Evolutionary conservation across 2,329 filamentous ascomycete genomes (phyloP), one percentile per base, ranked within the genome.

Genomic region (Epichloe coenophiala): DNA sequence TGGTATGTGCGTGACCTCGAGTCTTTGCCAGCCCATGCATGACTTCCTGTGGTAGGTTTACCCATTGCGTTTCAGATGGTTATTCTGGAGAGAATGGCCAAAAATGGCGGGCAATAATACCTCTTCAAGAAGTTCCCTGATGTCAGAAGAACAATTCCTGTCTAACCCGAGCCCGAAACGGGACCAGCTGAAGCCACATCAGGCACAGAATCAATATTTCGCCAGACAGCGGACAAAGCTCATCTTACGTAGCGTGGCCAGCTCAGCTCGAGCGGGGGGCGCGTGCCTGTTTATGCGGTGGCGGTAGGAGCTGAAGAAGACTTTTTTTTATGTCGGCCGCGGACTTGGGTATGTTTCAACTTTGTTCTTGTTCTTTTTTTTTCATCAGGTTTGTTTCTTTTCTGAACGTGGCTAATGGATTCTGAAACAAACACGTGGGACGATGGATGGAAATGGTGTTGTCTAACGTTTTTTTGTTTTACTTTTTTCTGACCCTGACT

Each of bases 261-360:
- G 48, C 4, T 58, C 57, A 59, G 48, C 4, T 58, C 57, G 23
- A 43, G 40, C 3, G 52, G 44, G n/a, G n/a, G 5, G 53, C 6
- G 55, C 54, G 27, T 53, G 39, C 6, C 51, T 48, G 50, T 38
- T 46, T 27, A 58, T 46, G 15, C 46, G 21, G 7, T 54, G 21
- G 36, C 50, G 50, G 13, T 27, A 42, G 15, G 43, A 31, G 46
- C 38, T 39, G 43, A 52, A 58, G 3, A 59, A 54, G 44, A n/a
- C n/a, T n/a, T n/a, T n/a, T n/a, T n/a, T n/a, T n/a, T 57, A 59
- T 56, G 55, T 5, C 51, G 45, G 13, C 53, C 56, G 12, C 57
- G 57, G 13, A 49, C 57, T 54, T 27, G 42, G 40, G 4, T 41
- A 43, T 17, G 38, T 37, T 13, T 42, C 21, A 51, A 42, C 36